Evolutionary conservation across 495 filamentous ascomycete species (phyloP).

Genomic region (Neurospora discreta): DNA sequence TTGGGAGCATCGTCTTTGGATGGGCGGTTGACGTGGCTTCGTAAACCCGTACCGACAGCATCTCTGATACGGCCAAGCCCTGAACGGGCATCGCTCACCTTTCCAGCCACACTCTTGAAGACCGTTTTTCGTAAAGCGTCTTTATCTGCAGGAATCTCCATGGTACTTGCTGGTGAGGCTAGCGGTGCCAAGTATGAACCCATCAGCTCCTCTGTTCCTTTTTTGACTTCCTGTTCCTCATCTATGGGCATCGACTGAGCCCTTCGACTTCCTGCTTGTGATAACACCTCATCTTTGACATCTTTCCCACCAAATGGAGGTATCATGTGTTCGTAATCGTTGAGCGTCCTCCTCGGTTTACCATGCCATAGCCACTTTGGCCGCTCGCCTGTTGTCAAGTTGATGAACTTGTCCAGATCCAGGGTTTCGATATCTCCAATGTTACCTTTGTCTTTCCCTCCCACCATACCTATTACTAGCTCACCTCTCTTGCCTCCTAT

Average conservation of each 20-base stretch:
- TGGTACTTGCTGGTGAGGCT: slow-evolving; percentile 27
- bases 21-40: slow-evolving; percentile 36
- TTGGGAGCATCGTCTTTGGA: slow-evolving; percentile 35
- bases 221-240: slow-evolving; percentile 30
- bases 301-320: slow-evolving; percentile 55
- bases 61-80: slow-evolving; percentile 78
- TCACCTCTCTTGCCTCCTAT: slow-evolving; percentile 91
- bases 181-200: slow-evolving; percentile 21
- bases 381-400: slow-evolving; percentile 63
- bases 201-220: slow-evolving; percentile 29
- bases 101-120: slow-evolving; percentile 68
- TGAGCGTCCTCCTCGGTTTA: slow-evolving; percentile 51
- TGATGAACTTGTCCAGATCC: slow-evolving; percentile 74
- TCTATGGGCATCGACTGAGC: slow-evolving; percentile 35
- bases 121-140: slow-evolving; percentile 59
- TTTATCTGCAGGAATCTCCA: slow-evolving; percentile 38
- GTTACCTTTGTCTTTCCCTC: slow-evolving; percentile 74
- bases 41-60: slow-evolving; percentile 52
- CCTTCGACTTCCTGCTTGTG: slow-evolving; percentile 39
- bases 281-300: slow-evolving; percentile 15
- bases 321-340: slow-evolving; percentile 37
- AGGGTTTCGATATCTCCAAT: slow-evolving; percentile 87
- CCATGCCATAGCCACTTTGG: slow-evolving; percentile 93
- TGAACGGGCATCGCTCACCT: slow-evolving; percentile 72
- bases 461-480: slow-evolving; percentile 87